Conservation (phyloP, 495 filamentous ascomycete genomes). For the Aspergillus asperescens region DNA sequence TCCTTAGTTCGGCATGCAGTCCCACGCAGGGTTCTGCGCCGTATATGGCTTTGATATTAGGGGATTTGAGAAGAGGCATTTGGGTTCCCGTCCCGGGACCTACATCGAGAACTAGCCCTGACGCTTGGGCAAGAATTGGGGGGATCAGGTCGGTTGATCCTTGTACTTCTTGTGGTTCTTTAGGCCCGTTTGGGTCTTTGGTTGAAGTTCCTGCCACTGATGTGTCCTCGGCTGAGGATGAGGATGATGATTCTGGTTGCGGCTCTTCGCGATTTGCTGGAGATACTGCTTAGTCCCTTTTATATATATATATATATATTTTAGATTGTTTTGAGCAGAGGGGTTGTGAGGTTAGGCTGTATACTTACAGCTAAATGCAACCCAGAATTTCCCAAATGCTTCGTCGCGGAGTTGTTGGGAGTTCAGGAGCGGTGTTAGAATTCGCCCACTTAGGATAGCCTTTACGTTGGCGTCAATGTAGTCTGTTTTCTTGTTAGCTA, state of each 20-base stretch:
- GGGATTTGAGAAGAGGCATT: constrained; percentile 39
- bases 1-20: constrained; percentile 48
- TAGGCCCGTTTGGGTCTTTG: background rate
- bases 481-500: constrained; percentile 20
- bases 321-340: too few species aligned
- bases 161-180: constrained; percentile 4
- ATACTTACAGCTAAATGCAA: constrained; percentile 33
- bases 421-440: constrained; percentile 36
- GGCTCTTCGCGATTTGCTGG: constrained; percentile 10
- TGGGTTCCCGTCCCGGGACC: constrained; percentile 48
- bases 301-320: too few species aligned
- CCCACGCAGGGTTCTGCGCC: constrained; percentile 61
- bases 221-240: background rate
- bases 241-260: background rate
- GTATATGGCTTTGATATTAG: constrained; percentile 52
- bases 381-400: constrained; percentile 43
- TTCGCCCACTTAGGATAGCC: constrained; percentile 32
- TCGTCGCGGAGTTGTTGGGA: constrained; percentile 33
- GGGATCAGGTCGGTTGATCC: constrained; percentile 37
- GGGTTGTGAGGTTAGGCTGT: background rate
- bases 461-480: constrained; percentile 32
- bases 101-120: constrained; percentile 43
- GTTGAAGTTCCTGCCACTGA: background rate
- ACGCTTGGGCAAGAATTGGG: constrained; percentile 30
- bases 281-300: background rate